Evolutionary conservation across 306 rosid genomes (phyloP).

Genomic region (Lathyrus tuberosus): DNA sequence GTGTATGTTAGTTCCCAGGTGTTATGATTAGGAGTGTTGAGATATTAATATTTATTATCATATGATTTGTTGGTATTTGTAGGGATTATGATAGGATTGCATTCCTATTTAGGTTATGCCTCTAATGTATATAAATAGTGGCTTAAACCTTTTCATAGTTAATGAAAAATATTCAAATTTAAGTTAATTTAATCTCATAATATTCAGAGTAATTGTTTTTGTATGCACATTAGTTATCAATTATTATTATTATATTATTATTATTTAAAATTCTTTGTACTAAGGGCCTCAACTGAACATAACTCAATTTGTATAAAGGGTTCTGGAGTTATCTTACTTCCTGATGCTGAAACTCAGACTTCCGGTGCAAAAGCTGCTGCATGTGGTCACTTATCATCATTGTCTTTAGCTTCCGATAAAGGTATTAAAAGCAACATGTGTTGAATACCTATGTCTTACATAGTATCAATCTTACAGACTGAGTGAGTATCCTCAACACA

Average conservation of each 20-base stretch:
- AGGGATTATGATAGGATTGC: too few species aligned
- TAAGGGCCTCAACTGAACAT: slow-evolving; percentile 9
- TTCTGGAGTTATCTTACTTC: slow-evolving; percentile 70
- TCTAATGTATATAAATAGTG: too few species aligned
- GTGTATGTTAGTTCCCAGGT: too few species aligned
- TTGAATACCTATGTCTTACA: slow-evolving; percentile 21
- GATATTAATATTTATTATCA: too few species aligned
- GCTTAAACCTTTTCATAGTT: too few species aligned
- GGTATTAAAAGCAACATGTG: slow-evolving; percentile 48
- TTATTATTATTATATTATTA: background rate
- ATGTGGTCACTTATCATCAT: slow-evolving; percentile 76
- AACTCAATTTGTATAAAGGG: slow-evolving; percentile 54
- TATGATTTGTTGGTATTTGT: too few species aligned
- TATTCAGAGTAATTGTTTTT: slow-evolving; percentile 28
- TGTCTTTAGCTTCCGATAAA: slow-evolving; percentile 74
- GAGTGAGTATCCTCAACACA: slow-evolving; percentile 20
- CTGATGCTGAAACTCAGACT: slow-evolving; percentile 71
- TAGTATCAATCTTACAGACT: slow-evolving; percentile 8
- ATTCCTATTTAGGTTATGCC: too few species aligned
- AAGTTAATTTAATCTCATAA: background rate
- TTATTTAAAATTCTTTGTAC: background rate
- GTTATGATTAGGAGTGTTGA: too few species aligned
- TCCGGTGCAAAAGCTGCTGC: slow-evolving; percentile 97
- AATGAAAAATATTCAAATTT: background rate
- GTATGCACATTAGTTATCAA: slow-evolving; percentile 9